phyloP scores from a whole-genome alignment of 805 yeast species.

The Saccharomycopsis fermentans region DNA sequence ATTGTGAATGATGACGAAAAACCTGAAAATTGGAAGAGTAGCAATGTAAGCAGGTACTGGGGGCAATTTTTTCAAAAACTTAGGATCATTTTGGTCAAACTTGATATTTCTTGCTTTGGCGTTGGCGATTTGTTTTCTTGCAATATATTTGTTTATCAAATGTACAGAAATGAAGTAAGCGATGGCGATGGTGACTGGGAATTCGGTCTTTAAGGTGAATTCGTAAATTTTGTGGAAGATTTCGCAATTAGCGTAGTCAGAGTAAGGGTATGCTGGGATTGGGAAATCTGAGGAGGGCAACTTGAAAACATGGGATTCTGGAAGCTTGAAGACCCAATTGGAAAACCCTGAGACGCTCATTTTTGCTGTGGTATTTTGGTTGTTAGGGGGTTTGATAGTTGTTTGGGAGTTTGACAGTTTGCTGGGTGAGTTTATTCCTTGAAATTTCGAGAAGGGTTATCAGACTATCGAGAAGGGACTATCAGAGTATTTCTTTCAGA shows the following conservation, averaged over 20 bases:
- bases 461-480: too few relatives aligned
- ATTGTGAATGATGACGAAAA: conserved; percentile 51
- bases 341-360: conserved; percentile 1
- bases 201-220: conserved; percentile 19
- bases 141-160: conserved; percentile 36
- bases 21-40: conserved; percentile 35
- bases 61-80: conserved; percentile 29
- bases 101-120: conserved; percentile 23
- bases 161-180: conserved; percentile 53
- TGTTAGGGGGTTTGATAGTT: too few relatives aligned
- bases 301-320: conserved; percentile 6
- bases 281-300: conserved; percentile 5
- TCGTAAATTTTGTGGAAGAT: conserved; percentile 5
- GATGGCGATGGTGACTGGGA: conserved; percentile 49
- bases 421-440: too few relatives aligned
- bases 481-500: too few relatives aligned
- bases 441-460: too few relatives aligned
- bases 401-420: too few relatives aligned
- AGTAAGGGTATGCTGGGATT: conserved; percentile 12
- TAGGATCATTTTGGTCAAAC: conserved; percentile 20
- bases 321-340: conserved; percentile 6
- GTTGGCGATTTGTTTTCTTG: conserved; percentile 33
- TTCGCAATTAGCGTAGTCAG: neutral
- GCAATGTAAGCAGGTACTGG: conserved; percentile 47
- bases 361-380: neutral